Percentiles rank a stretch among this genome's conserved stretches.
Evolutionary conservation across 495 filamentous ascomycete genomes (phyloP).

Genomic region (Eremomyces bilateralis): DNA sequence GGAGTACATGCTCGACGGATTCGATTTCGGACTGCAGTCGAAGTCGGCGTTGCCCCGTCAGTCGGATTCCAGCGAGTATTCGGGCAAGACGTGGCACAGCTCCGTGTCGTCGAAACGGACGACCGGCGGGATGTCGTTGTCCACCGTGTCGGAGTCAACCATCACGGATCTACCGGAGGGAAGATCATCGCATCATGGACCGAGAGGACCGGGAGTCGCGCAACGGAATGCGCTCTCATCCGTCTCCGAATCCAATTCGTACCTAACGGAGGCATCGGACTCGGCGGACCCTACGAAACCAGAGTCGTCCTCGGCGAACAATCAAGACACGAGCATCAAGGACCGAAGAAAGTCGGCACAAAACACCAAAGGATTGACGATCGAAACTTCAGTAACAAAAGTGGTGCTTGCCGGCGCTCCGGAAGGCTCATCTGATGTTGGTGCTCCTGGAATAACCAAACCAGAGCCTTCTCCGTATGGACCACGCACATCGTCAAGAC

Average conservation of each 20-base stretch:
- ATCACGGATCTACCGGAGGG: no score
- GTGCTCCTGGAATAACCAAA: no score
- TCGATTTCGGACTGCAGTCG: constrained; percentile 51
- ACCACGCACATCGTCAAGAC: neutral
- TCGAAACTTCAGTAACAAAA: constrained; percentile 45
- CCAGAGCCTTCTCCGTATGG: neutral
- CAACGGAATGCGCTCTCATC: no score
- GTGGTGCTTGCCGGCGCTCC: constrained; percentile 1
- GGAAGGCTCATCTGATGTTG: no score
- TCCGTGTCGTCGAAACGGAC: constrained; percentile 61
- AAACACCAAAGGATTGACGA: constrained; percentile 62
- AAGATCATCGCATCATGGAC: no score
- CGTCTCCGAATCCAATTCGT: no score
- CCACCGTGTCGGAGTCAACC: constrained; percentile 48
- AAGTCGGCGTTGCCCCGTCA: constrained; percentile 64
- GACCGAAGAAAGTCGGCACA: constrained; percentile 65
- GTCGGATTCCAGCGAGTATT: constrained; percentile 71
- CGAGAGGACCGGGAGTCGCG: no score
- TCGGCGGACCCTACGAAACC: no score
- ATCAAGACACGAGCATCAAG: constrained; percentile 34
- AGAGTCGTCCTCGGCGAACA: no score
- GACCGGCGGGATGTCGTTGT: constrained; percentile 47
- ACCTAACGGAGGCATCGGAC: no score
- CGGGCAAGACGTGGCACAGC: constrained; percentile 63
- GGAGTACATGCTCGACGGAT: constrained; percentile 72